A percentile compares a stretch with the other conserved stretches of the same genome.
These are phyloP conservation scores for Amphibolis antarctica DNA, from an alignment of 106 monocot species.

Conservation along the genomic window DNA sequence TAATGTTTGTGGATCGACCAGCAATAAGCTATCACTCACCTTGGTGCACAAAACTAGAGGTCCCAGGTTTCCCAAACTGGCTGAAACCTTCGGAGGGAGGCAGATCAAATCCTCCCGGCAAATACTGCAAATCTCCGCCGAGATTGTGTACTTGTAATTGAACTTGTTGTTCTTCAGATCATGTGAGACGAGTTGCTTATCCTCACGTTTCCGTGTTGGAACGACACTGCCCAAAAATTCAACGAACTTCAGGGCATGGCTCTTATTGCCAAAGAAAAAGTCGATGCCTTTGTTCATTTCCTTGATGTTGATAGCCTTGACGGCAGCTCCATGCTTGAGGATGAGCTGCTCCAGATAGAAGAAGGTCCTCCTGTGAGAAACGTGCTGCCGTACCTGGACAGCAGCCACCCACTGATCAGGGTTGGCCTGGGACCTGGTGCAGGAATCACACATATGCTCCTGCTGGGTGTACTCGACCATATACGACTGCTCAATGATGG, in stretches of 20 bases:
- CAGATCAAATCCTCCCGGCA: constrained; percentile 29
- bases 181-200: constrained; percentile 26
- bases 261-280: constrained; percentile 58
- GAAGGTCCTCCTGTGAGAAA: constrained; percentile 75
- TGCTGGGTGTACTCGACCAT: constrained; percentile 56
- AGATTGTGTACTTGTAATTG: constrained; percentile 31
- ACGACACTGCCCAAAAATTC: constrained; percentile 35
- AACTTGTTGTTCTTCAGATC: constrained; percentile 23
- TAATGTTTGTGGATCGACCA: constrained; percentile 37
- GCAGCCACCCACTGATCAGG: constrained; percentile 91
- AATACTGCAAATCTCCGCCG: constrained; percentile 21
- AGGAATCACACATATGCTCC: constrained; percentile 69
- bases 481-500: constrained; percentile 70
- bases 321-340: constrained; percentile 67
- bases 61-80: constrained; percentile 18
- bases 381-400: constrained; percentile 90
- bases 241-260: constrained; percentile 45
- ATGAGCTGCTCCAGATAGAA: constrained; percentile 80
- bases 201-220: constrained; percentile 15
- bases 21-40: constrained; percentile 11
- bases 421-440: constrained; percentile 54
- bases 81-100: constrained; percentile 19
- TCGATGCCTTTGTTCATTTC: constrained; percentile 57
- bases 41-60: constrained; percentile 23
- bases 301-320: constrained; percentile 53